Base-by-base conservation (phyloP, 352 stramenopile genomes). In the Salisapilia sapeloensis region DNA sequence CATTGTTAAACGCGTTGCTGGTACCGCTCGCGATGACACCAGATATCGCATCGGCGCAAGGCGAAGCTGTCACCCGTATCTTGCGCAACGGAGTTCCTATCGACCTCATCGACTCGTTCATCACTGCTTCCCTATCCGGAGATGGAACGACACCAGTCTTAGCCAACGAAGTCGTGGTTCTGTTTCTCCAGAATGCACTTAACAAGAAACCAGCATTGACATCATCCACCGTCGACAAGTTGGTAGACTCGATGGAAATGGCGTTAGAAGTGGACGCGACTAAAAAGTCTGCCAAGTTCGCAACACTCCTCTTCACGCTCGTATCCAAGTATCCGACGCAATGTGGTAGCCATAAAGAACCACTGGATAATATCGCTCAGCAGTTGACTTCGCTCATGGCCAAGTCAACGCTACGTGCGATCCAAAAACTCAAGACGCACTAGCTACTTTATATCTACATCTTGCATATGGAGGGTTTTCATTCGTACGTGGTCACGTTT, bases 131-230 rank as follows among this genome's bases (percentile, higher is more conserved):
- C 19, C 13, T 11, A 2, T 12, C 14, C 18, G 24, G 37, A 5
- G 9, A 24, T 6, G 5, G 38, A 2, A 19, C 36, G 6, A 27
- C 25, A 6, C 13, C 23, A 16, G 5, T 74, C 27, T 49, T 85
- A 6, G 48, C 63, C 11, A 82, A 74, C 29, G 70, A 85, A 18
- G 53, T 64, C 2, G 53, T 46, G n/a, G 32, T 85, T 10, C 48
- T 82, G 14, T 60, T 82, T n/a, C 65, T 75, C 28, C 70, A 83
- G 41, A 85, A 76, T 33, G 56, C 75, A 14, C 40, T 85, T 25
- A 79, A 64, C 20, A 49, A 57, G 15, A 76, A 80, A 13, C 56
- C 70, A 16, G 31, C 40, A 13, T 49, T 82, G n/a, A 48, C 59
- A 2, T 21, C 36, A 9, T 11, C 53, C 8, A 76, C 65, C 0